Evolutionary conservation across 257 asterid species (phyloP), one percentile per base, ranked within the genome.

Genomic region (Prunella vulgaris): DNA sequence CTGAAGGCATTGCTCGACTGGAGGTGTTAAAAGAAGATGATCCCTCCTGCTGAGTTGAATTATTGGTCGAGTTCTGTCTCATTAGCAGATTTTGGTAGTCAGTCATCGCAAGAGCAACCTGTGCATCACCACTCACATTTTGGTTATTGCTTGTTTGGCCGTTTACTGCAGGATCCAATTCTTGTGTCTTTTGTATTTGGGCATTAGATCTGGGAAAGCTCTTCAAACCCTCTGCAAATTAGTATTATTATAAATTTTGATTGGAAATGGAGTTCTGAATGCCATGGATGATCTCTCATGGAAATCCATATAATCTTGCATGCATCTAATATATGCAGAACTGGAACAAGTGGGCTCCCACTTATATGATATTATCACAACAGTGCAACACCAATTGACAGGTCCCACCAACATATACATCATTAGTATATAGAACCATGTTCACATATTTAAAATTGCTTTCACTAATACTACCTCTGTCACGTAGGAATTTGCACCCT

Each of bases 151-250:
- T 77, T 30, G 66, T 65, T 63, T 73, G 87, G 79, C 70, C 73
- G 52, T 64, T 77, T 24, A 79, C 53, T 56, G 86, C 93, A 8
- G 92, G 81, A 40, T 88, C 88, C 49, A 69, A 64, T 79, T 86
- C 92, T 69, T 81, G 96, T 65, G 72, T 60, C 83, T n/a, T 46
- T 15, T 46, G 21, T 10, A 46, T n/a, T n/a, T 76, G 86, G 40
- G 67, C 74, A 73, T 81, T 81, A 33, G 84, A 77, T 38, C 87
- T 86, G 1, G 97, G 91, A 61, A 83, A 82, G 69, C 48, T 87
- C 73, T 89, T 87, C 84, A 93, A 85, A 68, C 93, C 90, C 83
- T 90, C 99, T 93, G 92, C 84, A 84, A 68, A 74, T 65, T 53
- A 15, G 42, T 5, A 74, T 65, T 53, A 15, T 42, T 5, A 46